Percentiles rank a stretch among this genome's conserved stretches.
These are phyloP conservation scores for Exophiala bonariae DNA, from an alignment of 2,329 filamentous ascomycete genomes.

Conservation along the genomic window DNA sequence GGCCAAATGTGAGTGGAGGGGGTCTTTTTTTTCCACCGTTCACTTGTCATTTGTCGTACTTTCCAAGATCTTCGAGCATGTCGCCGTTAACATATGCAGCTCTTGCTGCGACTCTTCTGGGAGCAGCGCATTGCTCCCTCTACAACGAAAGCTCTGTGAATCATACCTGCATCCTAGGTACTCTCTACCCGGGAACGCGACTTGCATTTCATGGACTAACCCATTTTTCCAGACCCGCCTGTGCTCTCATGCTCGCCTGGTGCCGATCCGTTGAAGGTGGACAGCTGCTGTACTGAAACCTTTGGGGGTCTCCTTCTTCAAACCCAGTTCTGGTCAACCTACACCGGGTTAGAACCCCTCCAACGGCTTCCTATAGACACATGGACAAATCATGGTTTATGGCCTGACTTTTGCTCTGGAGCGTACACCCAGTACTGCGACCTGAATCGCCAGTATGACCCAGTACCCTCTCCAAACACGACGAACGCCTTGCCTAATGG, in stretches of 20 bases:
- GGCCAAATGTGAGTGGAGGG: too few species aligned
- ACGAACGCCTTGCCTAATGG: constrained; percentile 56
- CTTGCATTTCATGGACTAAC: too few species aligned
- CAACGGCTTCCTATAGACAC: constrained; percentile 59
- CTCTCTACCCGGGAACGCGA: too few species aligned
- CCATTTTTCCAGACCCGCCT: constrained; percentile 23
- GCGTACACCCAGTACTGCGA: constrained; percentile 69
- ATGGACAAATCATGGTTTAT: constrained; percentile 56
- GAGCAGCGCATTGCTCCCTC: constrained; percentile 27
- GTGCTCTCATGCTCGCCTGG: constrained; percentile 51
- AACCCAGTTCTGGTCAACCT: constrained; percentile 66
- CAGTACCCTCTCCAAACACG: constrained; percentile 61
- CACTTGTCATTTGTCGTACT: too few species aligned
- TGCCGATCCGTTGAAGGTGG: constrained; percentile 48
- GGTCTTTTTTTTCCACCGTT: too few species aligned
- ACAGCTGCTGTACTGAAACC: constrained; percentile 66
- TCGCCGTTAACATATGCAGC: constrained; percentile 5
- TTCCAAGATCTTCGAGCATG: too few species aligned
- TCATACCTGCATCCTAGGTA: constrained; percentile 57
- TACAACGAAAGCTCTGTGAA: constrained; percentile 53
- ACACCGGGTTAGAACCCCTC: constrained; percentile 59
- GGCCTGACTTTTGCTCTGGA: constrained; percentile 56
- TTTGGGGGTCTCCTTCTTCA: constrained; percentile 62
- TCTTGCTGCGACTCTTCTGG: constrained; percentile 8
- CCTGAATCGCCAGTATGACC: constrained; percentile 62